phyloP scores from a whole-genome alignment of 495 filamentous ascomycete genomes.

The Aspergillus ostianus region DNA sequence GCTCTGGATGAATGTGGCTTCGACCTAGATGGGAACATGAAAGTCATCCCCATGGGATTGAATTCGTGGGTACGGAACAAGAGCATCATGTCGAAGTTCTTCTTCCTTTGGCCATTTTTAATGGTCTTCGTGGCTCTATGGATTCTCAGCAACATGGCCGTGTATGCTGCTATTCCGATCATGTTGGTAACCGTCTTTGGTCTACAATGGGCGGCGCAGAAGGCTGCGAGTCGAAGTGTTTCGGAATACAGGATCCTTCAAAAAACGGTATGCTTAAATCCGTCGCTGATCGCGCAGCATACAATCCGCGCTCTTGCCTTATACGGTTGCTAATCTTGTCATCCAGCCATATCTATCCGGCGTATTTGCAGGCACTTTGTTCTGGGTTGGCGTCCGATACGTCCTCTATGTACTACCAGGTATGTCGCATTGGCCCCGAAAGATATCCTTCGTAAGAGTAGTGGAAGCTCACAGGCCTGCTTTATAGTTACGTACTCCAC shows the following conservation, averaged over 20 bases:
- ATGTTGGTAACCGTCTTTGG: constrained; percentile 62
- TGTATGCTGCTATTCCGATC: constrained; percentile 73
- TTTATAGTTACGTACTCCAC: constrained; percentile 58
- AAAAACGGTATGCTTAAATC: constrained; percentile 64
- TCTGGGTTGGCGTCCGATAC: constrained; percentile 79
- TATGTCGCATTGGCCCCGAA: constrained; percentile 34
- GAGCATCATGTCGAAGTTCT: constrained; percentile 77
- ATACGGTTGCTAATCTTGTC: constrained; percentile 9
- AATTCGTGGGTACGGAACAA: constrained; percentile 66
- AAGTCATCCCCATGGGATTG: constrained; percentile 50
- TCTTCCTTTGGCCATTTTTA: constrained; percentile 86
- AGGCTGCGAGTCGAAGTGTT: constrained; percentile 75
- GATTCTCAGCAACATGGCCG: constrained; percentile 69
- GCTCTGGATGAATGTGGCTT: constrained; percentile 85
- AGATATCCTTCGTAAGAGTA: neutral
- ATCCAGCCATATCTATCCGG: constrained; percentile 85
- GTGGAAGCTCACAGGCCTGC: neutral
- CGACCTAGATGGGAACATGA: constrained; percentile 70
- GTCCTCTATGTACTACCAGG: constrained; percentile 67
- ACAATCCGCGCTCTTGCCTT: neutral
- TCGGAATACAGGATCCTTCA: constrained; percentile 83
- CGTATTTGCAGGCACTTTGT: constrained; percentile 85
- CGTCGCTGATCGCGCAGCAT: neutral
- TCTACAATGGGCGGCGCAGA: constrained; percentile 76
- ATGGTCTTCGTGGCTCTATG: constrained; percentile 66